phyloP scores from a whole-genome alignment of 352 stramenopile species.

The Globisporangium echinulatum region DNA sequence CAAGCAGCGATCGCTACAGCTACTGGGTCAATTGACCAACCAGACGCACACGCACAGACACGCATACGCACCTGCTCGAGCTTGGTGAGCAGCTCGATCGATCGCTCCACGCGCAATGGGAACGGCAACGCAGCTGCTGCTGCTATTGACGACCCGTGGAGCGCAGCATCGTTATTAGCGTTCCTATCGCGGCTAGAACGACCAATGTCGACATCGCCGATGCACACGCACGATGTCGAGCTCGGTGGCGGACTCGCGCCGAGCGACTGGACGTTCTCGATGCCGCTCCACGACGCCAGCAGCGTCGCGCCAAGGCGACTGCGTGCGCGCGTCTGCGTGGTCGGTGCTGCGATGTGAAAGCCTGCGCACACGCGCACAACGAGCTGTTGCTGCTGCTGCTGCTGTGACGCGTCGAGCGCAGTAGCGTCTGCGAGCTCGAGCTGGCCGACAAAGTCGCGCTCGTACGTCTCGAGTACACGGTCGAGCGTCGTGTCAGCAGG shows the following conservation, averaged over 20 bases:
- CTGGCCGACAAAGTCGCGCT: conserved; percentile 7
- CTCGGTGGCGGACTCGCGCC: conserved; percentile 7
- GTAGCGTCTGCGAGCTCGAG: conserved; percentile 7
- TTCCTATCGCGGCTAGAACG: neutral
- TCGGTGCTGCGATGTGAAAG: neutral
- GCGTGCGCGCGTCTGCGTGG: neutral
- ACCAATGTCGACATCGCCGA: neutral
- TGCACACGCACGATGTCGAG: conserved; percentile 9
- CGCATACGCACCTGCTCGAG: conserved; percentile 9
- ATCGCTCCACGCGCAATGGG: conserved; percentile 2
- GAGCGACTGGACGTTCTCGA: conserved; percentile 14
- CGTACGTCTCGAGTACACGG: conserved; percentile 11
- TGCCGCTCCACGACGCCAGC: conserved; percentile 13
- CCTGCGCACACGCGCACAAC: conserved; percentile 5
- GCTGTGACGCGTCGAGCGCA: neutral
- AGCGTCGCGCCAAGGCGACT: neutral
- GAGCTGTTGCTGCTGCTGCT: conserved; percentile 11
- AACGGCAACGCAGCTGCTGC: neutral
- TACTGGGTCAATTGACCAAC: too few species aligned
- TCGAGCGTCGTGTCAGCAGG: conserved; percentile 1
- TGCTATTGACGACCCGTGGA: neutral
- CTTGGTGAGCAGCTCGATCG: conserved; percentile 6
- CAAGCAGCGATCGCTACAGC: too few species aligned
- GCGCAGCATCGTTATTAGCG: neutral
- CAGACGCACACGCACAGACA: neutral